Percentiles rank a stretch among this genome's conserved stretches.
Evolutionary conservation across 2,329 filamentous ascomycete genomes (phyloP).

Genomic region (Graphium sp.): DNA sequence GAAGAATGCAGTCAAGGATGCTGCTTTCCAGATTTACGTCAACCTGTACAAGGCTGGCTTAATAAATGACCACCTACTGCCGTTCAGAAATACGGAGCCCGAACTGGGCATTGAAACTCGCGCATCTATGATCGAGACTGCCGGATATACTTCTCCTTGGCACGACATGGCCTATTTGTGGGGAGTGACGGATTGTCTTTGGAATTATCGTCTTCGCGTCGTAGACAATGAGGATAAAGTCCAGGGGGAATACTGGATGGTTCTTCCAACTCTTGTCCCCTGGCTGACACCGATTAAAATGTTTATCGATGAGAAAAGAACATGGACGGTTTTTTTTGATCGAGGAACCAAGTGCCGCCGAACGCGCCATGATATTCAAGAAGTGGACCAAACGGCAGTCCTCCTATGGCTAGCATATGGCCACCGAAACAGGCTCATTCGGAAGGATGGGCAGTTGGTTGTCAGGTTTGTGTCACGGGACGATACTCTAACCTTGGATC

Average conservation of each 20-base stretch:
- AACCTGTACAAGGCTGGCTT: constrained; percentile 53
- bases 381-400: constrained; percentile 24
- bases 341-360: too few species aligned
- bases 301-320: constrained; percentile 17
- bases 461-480: constrained; percentile 20
- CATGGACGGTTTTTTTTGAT: constrained; percentile 22
- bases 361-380: constrained; percentile 6
- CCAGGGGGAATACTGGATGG: constrained; percentile 21
- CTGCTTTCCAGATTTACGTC: constrained; percentile 65
- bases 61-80: constrained; percentile 64
- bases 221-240: constrained; percentile 13
- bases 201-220: constrained; percentile 15
- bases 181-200: constrained; percentile 10
- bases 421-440: constrained; percentile 22
- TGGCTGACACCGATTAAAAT: constrained; percentile 18
- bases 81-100: constrained; percentile 28
- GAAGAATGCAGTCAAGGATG: constrained; percentile 60
- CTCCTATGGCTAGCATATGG: constrained; percentile 14
- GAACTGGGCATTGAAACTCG: constrained; percentile 18
- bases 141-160: constrained; percentile 29
- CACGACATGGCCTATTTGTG: constrained; percentile 21
- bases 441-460: constrained; percentile 19
- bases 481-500: constrained; percentile 10
- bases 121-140: constrained; percentile 16
- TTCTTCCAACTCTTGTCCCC: constrained; percentile 24